Conservation (phyloP, 495 filamentous ascomycete genomes). For the Xylaria telfairii region DNA sequence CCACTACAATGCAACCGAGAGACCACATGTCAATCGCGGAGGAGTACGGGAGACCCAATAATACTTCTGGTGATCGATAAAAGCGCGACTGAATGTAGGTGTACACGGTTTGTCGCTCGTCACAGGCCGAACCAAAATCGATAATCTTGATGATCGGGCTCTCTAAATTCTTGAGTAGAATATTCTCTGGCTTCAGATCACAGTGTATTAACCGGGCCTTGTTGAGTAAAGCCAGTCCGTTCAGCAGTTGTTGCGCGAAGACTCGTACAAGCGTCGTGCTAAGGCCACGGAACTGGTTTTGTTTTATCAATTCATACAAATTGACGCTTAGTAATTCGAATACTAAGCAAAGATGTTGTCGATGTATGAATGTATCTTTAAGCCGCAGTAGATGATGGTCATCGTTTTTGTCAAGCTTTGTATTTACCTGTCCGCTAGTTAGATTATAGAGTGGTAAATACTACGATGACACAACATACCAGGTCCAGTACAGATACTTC, state of each 20-base stretch:
- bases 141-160: constrained; percentile 99
- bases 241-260: constrained; percentile 96
- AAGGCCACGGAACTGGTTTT: constrained; percentile 97
- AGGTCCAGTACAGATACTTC: constrained; percentile 97
- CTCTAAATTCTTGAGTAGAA: constrained; percentile 96
- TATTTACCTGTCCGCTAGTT: constrained; percentile 79
- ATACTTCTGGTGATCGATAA: constrained; percentile 95
- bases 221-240: constrained; percentile 89
- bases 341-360: constrained; percentile 95
- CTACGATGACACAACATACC: constrained; percentile 57
- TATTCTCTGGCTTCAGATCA: constrained; percentile 98
- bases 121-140: constrained; percentile 98
- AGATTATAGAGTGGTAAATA: not conserved
- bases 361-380: constrained; percentile 98
- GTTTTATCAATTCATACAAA: constrained; percentile 98
- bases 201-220: constrained; percentile 98
- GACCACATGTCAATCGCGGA: constrained; percentile 99
- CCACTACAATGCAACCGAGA: constrained; percentile 96
- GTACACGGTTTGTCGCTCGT: constrained; percentile 98
- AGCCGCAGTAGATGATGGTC: constrained; percentile 96
- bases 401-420: constrained; percentile 98
- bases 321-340: constrained; percentile 99
- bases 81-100: constrained; percentile 99
- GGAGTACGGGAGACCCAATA: constrained; percentile 93
- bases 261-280: constrained; percentile 98